These are phyloP conservation scores for Beauveria caledonica DNA, from an alignment of 2,329 filamentous ascomycete species.

Conservation along the genomic window DNA sequence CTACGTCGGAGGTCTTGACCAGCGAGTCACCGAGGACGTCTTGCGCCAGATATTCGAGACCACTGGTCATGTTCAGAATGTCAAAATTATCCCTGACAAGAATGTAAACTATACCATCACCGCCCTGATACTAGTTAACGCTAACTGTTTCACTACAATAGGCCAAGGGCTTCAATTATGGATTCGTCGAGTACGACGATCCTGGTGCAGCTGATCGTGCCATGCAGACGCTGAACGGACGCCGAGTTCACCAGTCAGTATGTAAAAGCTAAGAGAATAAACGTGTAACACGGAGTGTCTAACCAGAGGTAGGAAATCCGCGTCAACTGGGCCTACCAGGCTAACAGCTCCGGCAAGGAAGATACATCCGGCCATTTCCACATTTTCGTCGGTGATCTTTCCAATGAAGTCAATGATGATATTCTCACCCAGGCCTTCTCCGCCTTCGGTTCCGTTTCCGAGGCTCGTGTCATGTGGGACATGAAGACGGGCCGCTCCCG, in stretches of 20 bases:
- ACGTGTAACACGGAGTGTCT: constrained; percentile 13
- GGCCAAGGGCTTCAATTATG: constrained; percentile 97
- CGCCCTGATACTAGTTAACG: neutral
- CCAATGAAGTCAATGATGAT: constrained; percentile 98
- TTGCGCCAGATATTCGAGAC: constrained; percentile 98
- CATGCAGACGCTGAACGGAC: constrained; percentile 93
- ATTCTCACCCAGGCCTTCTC: constrained; percentile 89
- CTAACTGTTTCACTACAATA: constrained; percentile 34
- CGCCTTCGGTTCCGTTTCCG: constrained; percentile 89
- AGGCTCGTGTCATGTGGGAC: constrained; percentile 99
- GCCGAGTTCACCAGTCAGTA: constrained; percentile 92
- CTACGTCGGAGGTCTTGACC: constrained; percentile 91
- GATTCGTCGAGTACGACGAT: constrained; percentile 98
- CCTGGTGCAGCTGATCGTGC: constrained; percentile 92
- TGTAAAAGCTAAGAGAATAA: constrained; percentile 21
- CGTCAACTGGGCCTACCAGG: constrained; percentile 99
- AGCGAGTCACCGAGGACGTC: constrained; percentile 91
- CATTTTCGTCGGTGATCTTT: constrained; percentile 95
- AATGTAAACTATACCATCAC: constrained; percentile 53
- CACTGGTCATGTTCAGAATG: constrained; percentile 93
- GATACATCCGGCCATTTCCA: constrained; percentile 98
- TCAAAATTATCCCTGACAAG: constrained; percentile 99
- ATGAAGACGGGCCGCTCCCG: constrained; percentile 99
- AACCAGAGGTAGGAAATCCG: constrained; percentile 70
- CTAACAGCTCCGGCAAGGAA: constrained; percentile 88